Evolutionary conservation across 305 asterid species (phyloP).

Genomic region (Stenogyne calaminthoides): DNA sequence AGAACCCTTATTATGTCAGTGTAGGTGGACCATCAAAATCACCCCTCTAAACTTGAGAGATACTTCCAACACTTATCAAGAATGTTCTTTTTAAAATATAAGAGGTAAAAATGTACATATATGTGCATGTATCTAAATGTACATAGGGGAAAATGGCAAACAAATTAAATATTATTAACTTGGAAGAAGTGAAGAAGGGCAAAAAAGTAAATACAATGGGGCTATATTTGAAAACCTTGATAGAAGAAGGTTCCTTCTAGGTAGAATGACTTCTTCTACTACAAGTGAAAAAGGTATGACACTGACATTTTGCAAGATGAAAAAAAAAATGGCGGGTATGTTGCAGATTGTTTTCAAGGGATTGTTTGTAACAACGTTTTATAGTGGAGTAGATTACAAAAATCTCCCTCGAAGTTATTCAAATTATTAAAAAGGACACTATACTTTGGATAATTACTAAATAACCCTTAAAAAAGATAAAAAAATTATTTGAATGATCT

Average conservation of each 20-base stretch:
- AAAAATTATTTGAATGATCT: too few species aligned
- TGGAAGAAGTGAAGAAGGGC: slow-evolving; percentile 28
- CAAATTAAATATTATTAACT: slow-evolving; percentile 6
- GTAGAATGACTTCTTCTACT: slow-evolving; percentile 54
- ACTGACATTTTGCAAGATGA: slow-evolving; percentile 57
- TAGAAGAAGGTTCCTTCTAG: slow-evolving; percentile 39
- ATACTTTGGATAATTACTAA: too few species aligned
- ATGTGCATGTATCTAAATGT: background rate
- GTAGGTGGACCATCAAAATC: slow-evolving; percentile 33
- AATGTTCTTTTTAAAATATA: slow-evolving; percentile 31
- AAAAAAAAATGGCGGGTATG: slow-evolving; percentile 34
- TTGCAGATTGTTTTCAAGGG: slow-evolving; percentile 59
- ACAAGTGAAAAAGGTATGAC: slow-evolving; percentile 52
- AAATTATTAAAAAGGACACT: too few species aligned
- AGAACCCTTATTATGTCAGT: background rate
- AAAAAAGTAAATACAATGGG: slow-evolving; percentile 1
- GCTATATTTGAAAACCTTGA: slow-evolving; percentile 24
- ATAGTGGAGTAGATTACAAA: background rate
- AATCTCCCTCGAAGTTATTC: too few species aligned
- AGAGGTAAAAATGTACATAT: background rate
- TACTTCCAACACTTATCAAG: slow-evolving; percentile 26
- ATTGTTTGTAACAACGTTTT: slow-evolving; percentile 37
- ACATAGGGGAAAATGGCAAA: background rate
- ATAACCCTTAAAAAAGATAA: too few species aligned
- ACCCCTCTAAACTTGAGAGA: slow-evolving; percentile 32